Conservation (phyloP, 108 stramenopile species). For the Fistulifera solaris region DNA sequence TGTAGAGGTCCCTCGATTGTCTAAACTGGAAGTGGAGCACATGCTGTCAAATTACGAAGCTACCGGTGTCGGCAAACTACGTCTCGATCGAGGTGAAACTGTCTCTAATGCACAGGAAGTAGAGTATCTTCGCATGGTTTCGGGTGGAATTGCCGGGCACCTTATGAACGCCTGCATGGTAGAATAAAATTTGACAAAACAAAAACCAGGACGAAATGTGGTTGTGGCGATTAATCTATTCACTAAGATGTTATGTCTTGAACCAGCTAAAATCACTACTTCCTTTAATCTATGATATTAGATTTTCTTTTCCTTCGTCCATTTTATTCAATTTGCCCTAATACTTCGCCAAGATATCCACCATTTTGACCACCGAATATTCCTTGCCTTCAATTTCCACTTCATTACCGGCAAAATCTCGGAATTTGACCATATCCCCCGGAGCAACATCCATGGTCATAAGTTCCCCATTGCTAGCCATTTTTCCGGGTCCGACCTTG, state of each 20-base stretch:
- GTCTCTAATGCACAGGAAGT: constrained; percentile 70
- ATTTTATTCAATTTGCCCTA: constrained; percentile 19
- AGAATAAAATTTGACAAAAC: too few relatives aligned
- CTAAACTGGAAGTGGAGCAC: constrained; percentile 62
- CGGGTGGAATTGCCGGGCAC: constrained; percentile 55
- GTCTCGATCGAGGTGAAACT: constrained; percentile 74
- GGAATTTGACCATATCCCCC: constrained; percentile 77
- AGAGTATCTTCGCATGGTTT: constrained; percentile 68
- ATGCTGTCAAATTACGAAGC: constrained; percentile 72
- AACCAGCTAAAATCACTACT: too few relatives aligned
- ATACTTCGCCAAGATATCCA: constrained; percentile 80
- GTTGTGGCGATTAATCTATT: too few relatives aligned
- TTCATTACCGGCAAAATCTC: constrained; percentile 80
- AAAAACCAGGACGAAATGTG: too few relatives aligned
- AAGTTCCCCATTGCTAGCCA: constrained; percentile 67
- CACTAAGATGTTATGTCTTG: too few relatives aligned
- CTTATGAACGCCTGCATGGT: constrained; percentile 50
- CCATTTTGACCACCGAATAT: constrained; percentile 74
- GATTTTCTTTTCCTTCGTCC: not conserved
- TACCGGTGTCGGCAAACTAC: constrained; percentile 67
- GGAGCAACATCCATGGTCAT: constrained; percentile 75
- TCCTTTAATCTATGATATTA: not conserved
- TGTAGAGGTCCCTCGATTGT: constrained; percentile 59
- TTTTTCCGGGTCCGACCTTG: constrained; percentile 80
- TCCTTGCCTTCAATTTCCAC: constrained; percentile 76